Evolutionary conservation across 2,329 filamentous ascomycete species (phyloP).

Genomic region (Apiospora aurea): DNA sequence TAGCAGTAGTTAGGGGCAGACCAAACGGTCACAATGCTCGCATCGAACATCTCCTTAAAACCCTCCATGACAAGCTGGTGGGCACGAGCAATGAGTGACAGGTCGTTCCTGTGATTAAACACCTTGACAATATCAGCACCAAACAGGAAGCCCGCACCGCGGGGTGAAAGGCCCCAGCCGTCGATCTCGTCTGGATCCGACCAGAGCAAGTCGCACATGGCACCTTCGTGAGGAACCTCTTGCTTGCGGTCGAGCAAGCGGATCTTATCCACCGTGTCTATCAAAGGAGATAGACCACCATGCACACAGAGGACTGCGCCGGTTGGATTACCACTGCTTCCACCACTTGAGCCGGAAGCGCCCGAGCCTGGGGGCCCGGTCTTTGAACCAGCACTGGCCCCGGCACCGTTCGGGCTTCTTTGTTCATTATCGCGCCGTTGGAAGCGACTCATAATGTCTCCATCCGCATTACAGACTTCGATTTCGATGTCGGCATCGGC

Average conservation of each 20-base stretch:
- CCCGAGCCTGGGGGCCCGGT: slow-evolving; percentile 81
- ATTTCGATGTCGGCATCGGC: slow-evolving; percentile 83
- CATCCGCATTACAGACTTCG: slow-evolving; percentile 87
- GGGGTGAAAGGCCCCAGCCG: slow-evolving; percentile 93
- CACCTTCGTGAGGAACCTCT: slow-evolving; percentile 96
- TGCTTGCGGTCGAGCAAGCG: slow-evolving; percentile 94
- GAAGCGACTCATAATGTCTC: slow-evolving; percentile 78
- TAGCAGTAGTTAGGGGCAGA: slow-evolving; percentile 97
- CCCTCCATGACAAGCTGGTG: slow-evolving; percentile 99
- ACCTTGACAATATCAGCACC: slow-evolving; percentile 93
- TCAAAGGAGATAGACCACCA: slow-evolving; percentile 87
- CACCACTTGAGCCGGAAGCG: slow-evolving; percentile 73
- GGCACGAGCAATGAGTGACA: slow-evolving; percentile 89
- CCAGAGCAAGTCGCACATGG: slow-evolving; percentile 99
- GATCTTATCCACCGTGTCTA: slow-evolving; percentile 96
- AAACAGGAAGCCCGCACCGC: slow-evolving; percentile 94
- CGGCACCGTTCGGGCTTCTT: slow-evolving; percentile 41
- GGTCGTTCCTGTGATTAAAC: slow-evolving; percentile 94
- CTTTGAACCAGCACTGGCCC: slow-evolving; percentile 49
- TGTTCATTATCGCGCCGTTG: slow-evolving; percentile 53
- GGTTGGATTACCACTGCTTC: slow-evolving; percentile 70
- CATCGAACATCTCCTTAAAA: slow-evolving; percentile 99
- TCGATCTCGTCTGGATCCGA: slow-evolving; percentile 98
- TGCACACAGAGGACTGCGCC: slow-evolving; percentile 95
- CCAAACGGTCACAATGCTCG: slow-evolving; percentile 98